Base-by-base conservation (phyloP, 306 rosid genomes). In the Mimosa pudica region DNA sequence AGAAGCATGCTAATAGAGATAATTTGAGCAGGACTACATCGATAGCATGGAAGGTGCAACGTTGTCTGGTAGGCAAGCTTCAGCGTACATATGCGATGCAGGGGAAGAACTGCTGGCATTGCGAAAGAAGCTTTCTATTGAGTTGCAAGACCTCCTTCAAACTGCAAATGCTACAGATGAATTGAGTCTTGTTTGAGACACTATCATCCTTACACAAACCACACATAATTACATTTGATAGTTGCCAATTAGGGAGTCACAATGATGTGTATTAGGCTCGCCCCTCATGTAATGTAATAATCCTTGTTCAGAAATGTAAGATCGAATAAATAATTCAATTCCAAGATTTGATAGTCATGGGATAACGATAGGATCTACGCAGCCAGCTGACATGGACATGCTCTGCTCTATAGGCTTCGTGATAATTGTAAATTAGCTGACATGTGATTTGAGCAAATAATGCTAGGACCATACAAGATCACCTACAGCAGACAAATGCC, bases 11-110 rank as follows among this genome's bases (percentile, higher is more conserved):
- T 84, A 79, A 84, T 49, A 71, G 69, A 42, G 46, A 51, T 42
- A 3, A 41, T 70, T 44, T 64, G 62, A 79, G 41, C 93, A 95
- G 99, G 99, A 95, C 87, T 95, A 95, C 88, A 93, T 93, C 84
- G 99, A 95, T 84, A 95, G 99, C 87, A 95, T 95, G 98, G 98
- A 95, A 89, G 99, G 99, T 24, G 99, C 99, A 85, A 95, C 99
- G 42, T 84, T 95, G 82, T 93, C 99, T 0, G 98, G 99, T 17
- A 89, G 99, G 79, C 98, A 90, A 88, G 87, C 99, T 47, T 90
- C 97, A 13, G 91, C 99, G 2, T 95, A 83, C 79, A 89, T 95
- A 79, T 95, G 98, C 51, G 83, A 91, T 75, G 96, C 93, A 0
- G 99, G 98, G 65, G 99, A 95, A 85, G 91, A 85, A 38, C 81